phyloP scores from a whole-genome alignment of 148 eudicot genomes.

The Nepenthes gracilis region DNA sequence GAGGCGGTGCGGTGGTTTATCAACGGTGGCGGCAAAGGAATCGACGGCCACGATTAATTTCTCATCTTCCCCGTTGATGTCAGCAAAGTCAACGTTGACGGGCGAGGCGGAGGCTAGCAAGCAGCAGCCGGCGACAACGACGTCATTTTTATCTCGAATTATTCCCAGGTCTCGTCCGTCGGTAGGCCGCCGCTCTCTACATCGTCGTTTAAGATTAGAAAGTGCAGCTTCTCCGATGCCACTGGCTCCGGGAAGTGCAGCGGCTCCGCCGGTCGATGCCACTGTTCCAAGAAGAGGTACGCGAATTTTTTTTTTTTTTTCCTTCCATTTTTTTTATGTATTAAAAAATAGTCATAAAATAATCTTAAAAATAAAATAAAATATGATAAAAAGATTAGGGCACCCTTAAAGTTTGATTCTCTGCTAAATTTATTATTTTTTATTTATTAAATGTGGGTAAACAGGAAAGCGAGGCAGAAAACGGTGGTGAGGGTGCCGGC shows the following conservation, averaged over 20 bases:
- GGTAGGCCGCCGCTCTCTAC: slow-evolving; percentile 69
- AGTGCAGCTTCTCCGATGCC: slow-evolving; percentile 60
- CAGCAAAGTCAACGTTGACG: slow-evolving; percentile 54
- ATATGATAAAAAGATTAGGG: too few species aligned
- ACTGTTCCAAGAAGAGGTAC: slow-evolving; percentile 80
- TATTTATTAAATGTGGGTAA: too few species aligned
- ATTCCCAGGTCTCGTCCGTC: slow-evolving; percentile 16
- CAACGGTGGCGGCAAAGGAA: background rate
- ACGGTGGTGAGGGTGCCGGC: slow-evolving; percentile 78
- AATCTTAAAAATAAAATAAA: too few species aligned
- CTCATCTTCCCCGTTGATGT: slow-evolving; percentile 13
- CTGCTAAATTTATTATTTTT: too few species aligned
- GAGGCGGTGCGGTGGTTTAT: background rate
- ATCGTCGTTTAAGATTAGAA: slow-evolving; percentile 46
- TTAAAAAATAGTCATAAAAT: too few species aligned
- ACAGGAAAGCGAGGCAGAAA: slow-evolving; percentile 68
- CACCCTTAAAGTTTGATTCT: too few species aligned
- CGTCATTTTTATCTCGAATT: slow-evolving; percentile 35
- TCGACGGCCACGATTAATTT: slow-evolving; percentile 28
- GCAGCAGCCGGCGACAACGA: slow-evolving; percentile 4
- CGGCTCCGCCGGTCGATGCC: slow-evolving; percentile 68
- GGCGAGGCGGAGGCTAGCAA: slow-evolving; percentile 27
- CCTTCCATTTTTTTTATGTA: background rate
- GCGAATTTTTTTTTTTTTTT: background rate
- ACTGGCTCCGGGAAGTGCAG: slow-evolving; percentile 64